These are phyloP conservation scores for Avicennia marina DNA, from an alignment of 257 asterid species.

Conservation along the genomic window DNA sequence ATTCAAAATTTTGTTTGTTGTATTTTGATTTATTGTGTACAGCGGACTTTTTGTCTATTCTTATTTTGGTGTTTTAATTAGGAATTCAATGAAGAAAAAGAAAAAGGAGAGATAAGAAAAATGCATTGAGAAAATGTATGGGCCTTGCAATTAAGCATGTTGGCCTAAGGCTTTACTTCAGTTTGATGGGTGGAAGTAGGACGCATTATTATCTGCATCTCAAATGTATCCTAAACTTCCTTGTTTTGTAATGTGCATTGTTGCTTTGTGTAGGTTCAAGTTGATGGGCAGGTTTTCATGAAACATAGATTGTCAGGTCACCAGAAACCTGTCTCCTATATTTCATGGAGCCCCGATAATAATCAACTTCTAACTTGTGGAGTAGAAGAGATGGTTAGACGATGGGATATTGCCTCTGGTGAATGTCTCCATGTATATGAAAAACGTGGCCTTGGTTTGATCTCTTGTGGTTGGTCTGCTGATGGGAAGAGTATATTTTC, in stretches of 20 bases:
- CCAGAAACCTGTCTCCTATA: slow-evolving; percentile 64
- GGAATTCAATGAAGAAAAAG: not conserved
- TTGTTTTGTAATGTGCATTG: not conserved
- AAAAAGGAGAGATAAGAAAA: not conserved
- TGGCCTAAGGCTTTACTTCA: not conserved
- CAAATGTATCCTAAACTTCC: not conserved
- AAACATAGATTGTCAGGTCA: slow-evolving; percentile 61
- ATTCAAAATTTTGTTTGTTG: no score
- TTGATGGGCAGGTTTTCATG: slow-evolving; percentile 42
- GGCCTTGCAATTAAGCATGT: not conserved
- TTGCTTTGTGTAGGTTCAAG: slow-evolving; percentile 40
- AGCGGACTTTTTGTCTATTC: no score
- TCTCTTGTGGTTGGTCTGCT: slow-evolving; percentile 88
- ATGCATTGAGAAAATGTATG: not conserved
- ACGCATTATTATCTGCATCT: not conserved
- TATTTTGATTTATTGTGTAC: no score
- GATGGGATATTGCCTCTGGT: slow-evolving; percentile 79
- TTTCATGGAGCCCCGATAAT: slow-evolving; percentile 85
- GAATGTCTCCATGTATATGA: slow-evolving; percentile 67
- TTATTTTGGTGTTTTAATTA: no score
- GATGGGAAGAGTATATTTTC: slow-evolving; percentile 62
- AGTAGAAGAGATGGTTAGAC: slow-evolving; percentile 66
- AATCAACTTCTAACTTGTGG: slow-evolving; percentile 85
- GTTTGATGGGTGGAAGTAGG: not conserved
- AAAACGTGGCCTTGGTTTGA: slow-evolving; percentile 64